Evolutionary conservation across 257 asterid genomes (phyloP), one percentile per base, ranked within the genome.

Genomic region (Handroanthus guayacan): DNA sequence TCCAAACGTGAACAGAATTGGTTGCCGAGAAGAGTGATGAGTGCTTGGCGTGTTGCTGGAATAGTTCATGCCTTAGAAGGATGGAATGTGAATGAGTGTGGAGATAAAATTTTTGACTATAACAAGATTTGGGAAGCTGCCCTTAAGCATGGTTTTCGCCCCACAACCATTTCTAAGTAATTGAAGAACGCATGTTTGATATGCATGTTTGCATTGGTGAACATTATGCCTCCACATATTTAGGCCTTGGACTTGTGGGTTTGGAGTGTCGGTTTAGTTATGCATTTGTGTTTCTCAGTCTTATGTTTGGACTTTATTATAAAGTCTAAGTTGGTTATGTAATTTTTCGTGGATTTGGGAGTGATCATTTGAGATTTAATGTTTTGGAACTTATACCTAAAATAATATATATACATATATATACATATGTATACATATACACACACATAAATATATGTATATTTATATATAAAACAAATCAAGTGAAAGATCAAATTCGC

Each of bases 31-130:
- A 82, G 93, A 81, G 93, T 80, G 25, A 75, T 88, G 86, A 90
- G 97, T 48, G 97, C 97, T 5, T 84, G 86, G 81, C 88, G 94
- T 7, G 85, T 86, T 60, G 95, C 94, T 13, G 98, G 98, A 55
- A 89, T 92, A n/a, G 31, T 92, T 64, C 97, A 92, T 31, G 92
- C 88, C 5, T 12, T 89, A 3, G 95, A 92, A 82, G 94, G 88
- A 9, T 89, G 97, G 96, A 79, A 76, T 6, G 92, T 81, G 81
- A 77, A 90, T 48, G 97, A 92, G 71, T 89, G 95, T 60, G 97
- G 97, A 5, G 86, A 81, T 66, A 20, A 70, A 66, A 68, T 90
- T 77, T 81, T 90, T 67, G 80, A 87, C 57, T 20, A 78, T 5
- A 67, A 74, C 7, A 78, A 76, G 17, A 76, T 85, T 37, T 89